Conservation (phyloP, 2,329 filamentous ascomycete genomes). For the Cercospora canescens region DNA sequence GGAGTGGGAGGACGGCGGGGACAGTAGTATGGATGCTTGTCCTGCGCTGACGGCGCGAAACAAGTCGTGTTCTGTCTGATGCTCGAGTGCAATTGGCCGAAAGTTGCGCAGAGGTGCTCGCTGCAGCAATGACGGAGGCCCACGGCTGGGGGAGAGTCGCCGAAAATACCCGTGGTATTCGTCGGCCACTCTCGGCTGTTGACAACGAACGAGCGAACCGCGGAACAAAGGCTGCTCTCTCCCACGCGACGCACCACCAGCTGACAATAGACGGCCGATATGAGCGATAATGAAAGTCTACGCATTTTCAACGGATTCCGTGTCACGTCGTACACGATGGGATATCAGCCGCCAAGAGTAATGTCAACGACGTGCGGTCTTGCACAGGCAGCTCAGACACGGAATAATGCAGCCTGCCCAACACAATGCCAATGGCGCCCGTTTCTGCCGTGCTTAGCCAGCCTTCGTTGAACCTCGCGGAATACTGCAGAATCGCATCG, state of each 20-base stretch:
- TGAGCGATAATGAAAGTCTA: not conserved
- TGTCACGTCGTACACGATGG: not conserved
- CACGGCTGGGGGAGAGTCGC: not conserved
- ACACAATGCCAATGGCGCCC: not conserved
- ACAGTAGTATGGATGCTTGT: not conserved
- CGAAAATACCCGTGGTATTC: not conserved
- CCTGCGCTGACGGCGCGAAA: not conserved
- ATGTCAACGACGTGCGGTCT: not conserved
- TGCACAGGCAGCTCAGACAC: not conserved
- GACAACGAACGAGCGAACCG: not conserved
- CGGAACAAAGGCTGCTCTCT: not conserved
- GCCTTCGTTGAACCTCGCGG: not conserved
- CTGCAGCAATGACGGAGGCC: not conserved
- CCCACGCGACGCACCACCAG: not conserved
- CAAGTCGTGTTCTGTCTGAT: constrained; percentile 6
- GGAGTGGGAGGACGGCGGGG: not conserved
- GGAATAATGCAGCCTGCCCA: not conserved
- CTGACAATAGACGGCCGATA: not conserved
- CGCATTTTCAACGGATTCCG: not conserved
- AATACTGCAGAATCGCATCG: not conserved
- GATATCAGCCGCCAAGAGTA: not conserved
- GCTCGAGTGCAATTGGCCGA: constrained; percentile 5
- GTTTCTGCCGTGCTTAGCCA: not conserved
- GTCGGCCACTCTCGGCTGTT: not conserved
- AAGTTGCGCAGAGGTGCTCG: not conserved